Evolutionary conservation across 805 yeast species (phyloP), one percentile per base, ranked within the genome.

Genomic region (Wickerhamomyces strasburgensis): DNA sequence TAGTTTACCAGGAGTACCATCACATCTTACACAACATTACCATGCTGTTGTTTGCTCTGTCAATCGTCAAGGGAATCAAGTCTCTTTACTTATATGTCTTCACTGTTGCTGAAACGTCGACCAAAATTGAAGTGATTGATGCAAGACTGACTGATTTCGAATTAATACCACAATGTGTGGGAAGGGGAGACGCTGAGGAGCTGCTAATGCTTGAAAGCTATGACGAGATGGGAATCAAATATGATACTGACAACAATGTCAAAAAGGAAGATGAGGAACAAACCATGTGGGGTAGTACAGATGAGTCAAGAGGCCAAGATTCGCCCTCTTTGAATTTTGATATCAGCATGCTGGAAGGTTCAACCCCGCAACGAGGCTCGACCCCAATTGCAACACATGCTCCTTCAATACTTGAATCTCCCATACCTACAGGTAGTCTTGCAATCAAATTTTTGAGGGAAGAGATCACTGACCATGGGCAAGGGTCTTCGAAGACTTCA

Each of bases 181-280:
- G 44, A 1, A 44, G 28, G 19, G 44, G 36, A 4, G 42, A 41
- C n/a, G 19, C 17, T 9, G 48, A 44, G 28, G 48, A 44, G 14
- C 38, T 32, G 17, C 14, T 35, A 15, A 27, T 44, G 16, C 7
- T 30, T 18, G 9, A 39, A 27, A 16, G 31, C 7, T 44, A 44
- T 26, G 33, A 16, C 15, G 35, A 33, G 11, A 21, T 21, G 25
- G 25, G 14, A 29, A 7, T 17, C 24, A 15, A 11, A 9, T 31
- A 9, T 33, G 25, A 7, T n/a, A n/a, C n/a, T n/a, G n/a, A n/a
- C n/a, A n/a, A n/a, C n/a, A n/a, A n/a, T n/a, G n/a, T n/a, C 31
- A 25, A 19, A 26, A 29, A 14, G 23, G 14, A 15, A 5, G 8
- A 15, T 19, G n/a, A n/a, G 13, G 16, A 7, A 13, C 33, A n/a